Conservation (phyloP, 179 eudicot genomes). For the Silene noctiflora region DNA sequence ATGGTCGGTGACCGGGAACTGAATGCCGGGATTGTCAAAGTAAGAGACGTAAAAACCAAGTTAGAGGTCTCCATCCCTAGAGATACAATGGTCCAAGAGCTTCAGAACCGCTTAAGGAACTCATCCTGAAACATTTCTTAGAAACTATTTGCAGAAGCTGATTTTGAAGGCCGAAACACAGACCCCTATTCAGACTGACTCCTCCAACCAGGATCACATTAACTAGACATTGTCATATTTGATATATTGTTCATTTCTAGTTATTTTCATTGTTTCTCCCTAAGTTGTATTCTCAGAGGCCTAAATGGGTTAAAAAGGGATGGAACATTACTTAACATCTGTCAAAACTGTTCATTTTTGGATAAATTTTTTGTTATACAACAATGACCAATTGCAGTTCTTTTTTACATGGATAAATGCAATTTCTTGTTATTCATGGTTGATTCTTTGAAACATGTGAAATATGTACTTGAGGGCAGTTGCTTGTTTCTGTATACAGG, state of each 20-base stretch:
- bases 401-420: background rate
- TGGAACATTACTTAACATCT: too few relatives aligned
- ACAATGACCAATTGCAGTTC: background rate
- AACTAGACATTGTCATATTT: too few relatives aligned
- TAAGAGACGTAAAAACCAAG: constrained; percentile 53
- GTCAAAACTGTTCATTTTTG: too few relatives aligned
- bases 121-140: constrained; percentile 23
- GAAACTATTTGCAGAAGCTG: background rate
- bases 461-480: background rate
- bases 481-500: background rate
- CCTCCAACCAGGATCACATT: too few relatives aligned
- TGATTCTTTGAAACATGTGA: background rate
- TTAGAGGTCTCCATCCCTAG: constrained; percentile 49
- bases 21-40: constrained; percentile 56
- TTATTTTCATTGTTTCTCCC: too few relatives aligned
- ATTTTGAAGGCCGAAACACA: too few relatives aligned
- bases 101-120: constrained; percentile 37
- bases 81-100: constrained; percentile 50
- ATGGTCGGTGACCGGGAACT: constrained; percentile 72
- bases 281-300: too few relatives aligned
- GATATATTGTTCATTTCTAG: too few relatives aligned
- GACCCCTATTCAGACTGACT: too few relatives aligned
- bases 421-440: background rate
- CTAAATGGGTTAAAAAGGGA: too few relatives aligned
- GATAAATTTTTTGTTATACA: background rate